Percentiles rank a stretch among this genome's conserved stretches.
Evolutionary conservation across 352 stramenopile species (phyloP).

Genomic region (Pythium monospermum): DNA sequence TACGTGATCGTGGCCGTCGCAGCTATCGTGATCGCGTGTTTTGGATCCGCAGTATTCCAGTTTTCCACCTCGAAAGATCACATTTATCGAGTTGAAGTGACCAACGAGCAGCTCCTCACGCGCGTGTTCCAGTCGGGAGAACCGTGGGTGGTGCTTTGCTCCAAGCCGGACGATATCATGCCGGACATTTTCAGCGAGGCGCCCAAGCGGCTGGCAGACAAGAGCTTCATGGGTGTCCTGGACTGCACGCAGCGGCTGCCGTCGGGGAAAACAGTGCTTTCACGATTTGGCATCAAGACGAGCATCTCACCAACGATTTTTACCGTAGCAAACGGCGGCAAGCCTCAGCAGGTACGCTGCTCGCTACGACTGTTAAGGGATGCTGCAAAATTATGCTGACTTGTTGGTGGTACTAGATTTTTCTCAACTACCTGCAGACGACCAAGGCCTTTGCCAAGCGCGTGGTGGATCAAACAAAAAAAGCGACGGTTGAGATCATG

Average conservation of each 20-base stretch:
- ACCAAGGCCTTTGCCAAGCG: slow-evolving; percentile 54
- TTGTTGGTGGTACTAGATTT: slow-evolving; percentile 29
- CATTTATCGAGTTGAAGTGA: slow-evolving; percentile 61
- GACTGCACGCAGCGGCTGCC: slow-evolving; percentile 65
- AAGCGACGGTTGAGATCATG: slow-evolving; percentile 48
- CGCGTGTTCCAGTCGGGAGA: slow-evolving; percentile 78
- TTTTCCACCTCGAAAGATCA: slow-evolving; percentile 55
- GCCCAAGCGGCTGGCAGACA: slow-evolving; percentile 43
- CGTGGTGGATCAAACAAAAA: slow-evolving; percentile 50
- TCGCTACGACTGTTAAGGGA: neutral
- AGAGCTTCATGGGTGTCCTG: slow-evolving; percentile 61
- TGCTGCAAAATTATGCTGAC: neutral
- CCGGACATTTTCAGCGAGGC: slow-evolving; percentile 71
- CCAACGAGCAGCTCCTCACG: slow-evolving; percentile 41
- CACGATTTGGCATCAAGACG: slow-evolving; percentile 54
- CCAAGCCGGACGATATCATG: slow-evolving; percentile 57
- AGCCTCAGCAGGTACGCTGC: slow-evolving; percentile 55
- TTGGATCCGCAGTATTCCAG: slow-evolving; percentile 56
- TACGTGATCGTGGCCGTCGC: slow-evolving; percentile 42
- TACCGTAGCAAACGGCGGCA: slow-evolving; percentile 71
- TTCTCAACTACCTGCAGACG: slow-evolving; percentile 58
- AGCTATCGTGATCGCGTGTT: slow-evolving; percentile 55
- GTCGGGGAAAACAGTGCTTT: slow-evolving; percentile 52
- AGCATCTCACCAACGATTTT: slow-evolving; percentile 71
- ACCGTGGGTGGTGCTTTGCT: slow-evolving; percentile 78